Percentiles rank a stretch among this genome's conserved stretches.
Evolutionary conservation across 352 stramenopile species (phyloP).

Genomic region (Thalassiosira mediterranea): DNA sequence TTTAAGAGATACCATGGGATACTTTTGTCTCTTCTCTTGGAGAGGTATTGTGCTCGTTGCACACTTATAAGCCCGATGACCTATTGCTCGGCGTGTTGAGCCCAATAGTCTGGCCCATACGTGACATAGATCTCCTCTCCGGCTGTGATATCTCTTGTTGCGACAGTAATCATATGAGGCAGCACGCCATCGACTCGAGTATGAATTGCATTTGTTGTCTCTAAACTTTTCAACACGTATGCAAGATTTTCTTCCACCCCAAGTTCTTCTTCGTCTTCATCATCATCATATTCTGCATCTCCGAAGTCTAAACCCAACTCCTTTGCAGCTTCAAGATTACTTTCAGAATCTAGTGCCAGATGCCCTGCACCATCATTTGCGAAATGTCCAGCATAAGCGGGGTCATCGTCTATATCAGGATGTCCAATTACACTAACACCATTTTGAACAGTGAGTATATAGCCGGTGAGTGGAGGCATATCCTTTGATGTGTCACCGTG

Average conservation of each 20-base stretch:
- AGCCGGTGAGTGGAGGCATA: constrained; percentile 21
- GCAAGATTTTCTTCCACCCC: constrained; percentile 42
- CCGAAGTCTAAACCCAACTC: constrained; percentile 24
- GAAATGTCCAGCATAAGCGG: constrained; percentile 50
- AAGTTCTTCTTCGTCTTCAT: not conserved
- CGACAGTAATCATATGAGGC: constrained; percentile 48
- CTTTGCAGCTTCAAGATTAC: constrained; percentile 9
- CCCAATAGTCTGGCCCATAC: constrained; percentile 48
- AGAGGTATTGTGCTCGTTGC: too few relatives aligned
- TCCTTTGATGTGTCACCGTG: constrained; percentile 9
- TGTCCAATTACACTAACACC: constrained; percentile 40
- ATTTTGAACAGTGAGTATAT: constrained; percentile 33
- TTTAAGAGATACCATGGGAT: too few relatives aligned
- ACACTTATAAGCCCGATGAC: too few relatives aligned
- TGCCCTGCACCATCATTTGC: constrained; percentile 51
- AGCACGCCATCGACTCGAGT: constrained; percentile 18
- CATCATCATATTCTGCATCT: too few relatives aligned
- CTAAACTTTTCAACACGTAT: constrained; percentile 42
- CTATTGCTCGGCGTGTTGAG: too few relatives aligned
- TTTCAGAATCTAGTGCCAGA: constrained; percentile 28
- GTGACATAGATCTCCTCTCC: constrained; percentile 49
- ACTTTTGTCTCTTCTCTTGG: too few relatives aligned
- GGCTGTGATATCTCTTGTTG: constrained; percentile 34
- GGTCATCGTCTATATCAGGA: constrained; percentile 29
- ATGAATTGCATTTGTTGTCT: constrained; percentile 50